phyloP scores from a whole-genome alignment of 1,284 basidiomycete genomes.

The Ustilago cynodontis region DNA sequence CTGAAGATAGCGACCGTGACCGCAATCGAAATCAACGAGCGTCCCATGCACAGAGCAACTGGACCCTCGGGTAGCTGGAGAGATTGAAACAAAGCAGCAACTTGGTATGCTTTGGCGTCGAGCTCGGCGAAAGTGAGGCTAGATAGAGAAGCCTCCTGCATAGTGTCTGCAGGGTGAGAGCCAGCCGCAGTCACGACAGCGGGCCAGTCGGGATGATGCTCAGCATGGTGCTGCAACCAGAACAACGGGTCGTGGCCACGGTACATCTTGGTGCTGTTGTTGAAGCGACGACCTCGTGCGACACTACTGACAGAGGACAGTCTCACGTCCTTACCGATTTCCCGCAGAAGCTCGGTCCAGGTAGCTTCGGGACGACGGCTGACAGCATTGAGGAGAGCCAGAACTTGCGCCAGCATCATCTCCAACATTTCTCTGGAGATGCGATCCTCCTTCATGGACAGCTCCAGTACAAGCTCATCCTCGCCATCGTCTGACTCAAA shows the following conservation, averaged over 20 bases:
- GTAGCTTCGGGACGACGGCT: not conserved
- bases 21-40: conserved; percentile 73
- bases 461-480: conserved; percentile 10
- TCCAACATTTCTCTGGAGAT: conserved; percentile 13
- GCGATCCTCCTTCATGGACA: conserved; percentile 24
- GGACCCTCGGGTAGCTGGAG: conserved; percentile 70
- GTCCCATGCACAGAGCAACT: conserved; percentile 74
- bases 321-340: no score
- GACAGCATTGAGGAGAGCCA: no score
- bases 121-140: conserved; percentile 55
- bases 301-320: no score
- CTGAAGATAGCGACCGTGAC: conserved; percentile 74
- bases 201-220: conserved; percentile 16
- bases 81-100: conserved; percentile 72
- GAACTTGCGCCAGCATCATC: conserved; percentile 10
- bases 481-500: conserved; percentile 6
- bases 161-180: conserved; percentile 12
- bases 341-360: not conserved
- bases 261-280: no score
- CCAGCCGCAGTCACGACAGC: conserved; percentile 44
- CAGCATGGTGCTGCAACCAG: conserved; percentile 19
- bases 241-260: conserved; percentile 9
- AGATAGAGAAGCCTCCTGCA: no score
- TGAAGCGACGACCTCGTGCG: no score
- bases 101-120: conserved; percentile 71